Evolutionary conservation across 1,139 yeast genomes (phyloP).

Genomic region (Lodderomyces pseudojiufengensis): DNA sequence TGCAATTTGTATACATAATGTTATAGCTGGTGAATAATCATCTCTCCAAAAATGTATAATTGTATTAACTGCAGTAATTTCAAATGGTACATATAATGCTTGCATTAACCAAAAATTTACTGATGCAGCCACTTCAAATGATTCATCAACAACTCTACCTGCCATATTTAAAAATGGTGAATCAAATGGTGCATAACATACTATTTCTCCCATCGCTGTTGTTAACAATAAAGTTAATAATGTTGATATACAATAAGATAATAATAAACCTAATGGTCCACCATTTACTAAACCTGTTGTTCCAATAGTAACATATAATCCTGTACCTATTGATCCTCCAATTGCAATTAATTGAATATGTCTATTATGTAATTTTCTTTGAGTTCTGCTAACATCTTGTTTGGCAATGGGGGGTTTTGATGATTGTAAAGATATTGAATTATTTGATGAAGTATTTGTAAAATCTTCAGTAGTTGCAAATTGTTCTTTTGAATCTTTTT

Average conservation of each 20-base stretch:
- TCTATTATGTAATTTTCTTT: slow-evolving; percentile 34
- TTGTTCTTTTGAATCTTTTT: neutral
- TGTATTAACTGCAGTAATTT: slow-evolving; percentile 74
- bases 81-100: slow-evolving; percentile 76
- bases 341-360: slow-evolving; percentile 63
- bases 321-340: slow-evolving; percentile 57
- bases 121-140: slow-evolving; percentile 73
- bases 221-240: slow-evolving; percentile 57
- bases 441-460: too few relatives aligned
- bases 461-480: too few relatives aligned
- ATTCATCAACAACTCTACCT: slow-evolving; percentile 57
- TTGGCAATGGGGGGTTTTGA: too few relatives aligned
- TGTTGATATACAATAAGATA: slow-evolving; percentile 44
- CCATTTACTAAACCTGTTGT: slow-evolving; percentile 32
- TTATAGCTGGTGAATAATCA: slow-evolving; percentile 67
- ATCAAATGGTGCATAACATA: slow-evolving; percentile 67
- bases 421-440: too few relatives aligned
- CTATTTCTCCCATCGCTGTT: slow-evolving; percentile 79
- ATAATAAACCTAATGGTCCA: slow-evolving; percentile 47
- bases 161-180: slow-evolving; percentile 60
- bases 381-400: slow-evolving; percentile 3
- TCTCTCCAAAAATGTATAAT: slow-evolving; percentile 77
- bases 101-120: slow-evolving; percentile 80
- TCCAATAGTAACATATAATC: slow-evolving; percentile 48
- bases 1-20: slow-evolving; percentile 58